Percentiles rank a stretch among this genome's conserved stretches.
Conservation (phyloP, 164 flowering plant species). For the Akebia trifoliata region DNA sequence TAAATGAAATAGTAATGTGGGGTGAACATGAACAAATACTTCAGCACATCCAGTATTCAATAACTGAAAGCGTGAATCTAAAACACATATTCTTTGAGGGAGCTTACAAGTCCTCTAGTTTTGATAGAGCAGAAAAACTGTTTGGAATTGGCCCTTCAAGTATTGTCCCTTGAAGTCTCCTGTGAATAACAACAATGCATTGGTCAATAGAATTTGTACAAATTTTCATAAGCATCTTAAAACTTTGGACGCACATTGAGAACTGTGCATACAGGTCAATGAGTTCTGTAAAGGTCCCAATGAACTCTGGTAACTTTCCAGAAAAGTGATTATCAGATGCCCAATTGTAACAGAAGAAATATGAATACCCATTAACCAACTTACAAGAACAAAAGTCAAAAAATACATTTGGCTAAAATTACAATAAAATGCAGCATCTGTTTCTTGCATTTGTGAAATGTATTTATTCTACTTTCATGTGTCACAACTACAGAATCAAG, state of each 20-base stretch:
- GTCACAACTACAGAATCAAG: too few species aligned
- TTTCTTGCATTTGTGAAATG: too few species aligned
- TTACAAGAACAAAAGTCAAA: neutral
- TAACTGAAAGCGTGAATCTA: too few species aligned
- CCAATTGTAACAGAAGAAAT: conserved; percentile 33
- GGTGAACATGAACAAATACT: too few species aligned
- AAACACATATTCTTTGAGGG: too few species aligned
- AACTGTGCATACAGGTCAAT: conserved; percentile 29
- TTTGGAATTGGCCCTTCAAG: conserved; percentile 49
- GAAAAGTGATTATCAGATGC: conserved; percentile 52
- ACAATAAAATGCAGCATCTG: too few species aligned
- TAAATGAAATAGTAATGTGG: too few species aligned
- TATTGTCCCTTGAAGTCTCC: conserved; percentile 41
- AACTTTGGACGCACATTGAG: neutral
- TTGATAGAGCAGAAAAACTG: conserved; percentile 38
- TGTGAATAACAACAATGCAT: conserved; percentile 9
- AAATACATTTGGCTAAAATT: too few species aligned
- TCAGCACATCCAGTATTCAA: too few species aligned
- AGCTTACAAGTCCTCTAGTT: conserved; percentile 39
- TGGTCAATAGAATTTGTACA: neutral
- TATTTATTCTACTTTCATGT: too few species aligned
- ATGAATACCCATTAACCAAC: neutral
- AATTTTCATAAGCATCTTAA: neutral
- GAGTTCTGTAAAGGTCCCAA: conserved; percentile 38
- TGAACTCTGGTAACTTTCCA: conserved; percentile 43